phyloP scores from a whole-genome alignment of 345 rosid species.

The Murraya paniculata region DNA sequence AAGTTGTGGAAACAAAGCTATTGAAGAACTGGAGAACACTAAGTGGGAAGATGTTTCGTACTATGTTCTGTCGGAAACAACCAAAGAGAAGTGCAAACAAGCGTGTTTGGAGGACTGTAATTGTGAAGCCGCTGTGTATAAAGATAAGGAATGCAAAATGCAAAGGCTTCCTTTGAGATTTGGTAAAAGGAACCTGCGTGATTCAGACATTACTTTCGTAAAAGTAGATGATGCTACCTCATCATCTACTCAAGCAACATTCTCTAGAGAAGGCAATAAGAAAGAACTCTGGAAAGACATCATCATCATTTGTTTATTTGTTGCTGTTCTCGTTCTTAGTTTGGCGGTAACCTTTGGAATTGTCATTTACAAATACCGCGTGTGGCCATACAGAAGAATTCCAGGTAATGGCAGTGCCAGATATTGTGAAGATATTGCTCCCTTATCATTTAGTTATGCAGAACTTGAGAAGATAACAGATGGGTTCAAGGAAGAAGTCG shows the following conservation, averaged over 20 bases:
- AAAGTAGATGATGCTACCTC: constrained; percentile 11
- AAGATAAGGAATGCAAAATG: constrained; percentile 1
- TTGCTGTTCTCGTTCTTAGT: not conserved
- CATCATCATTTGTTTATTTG: not conserved
- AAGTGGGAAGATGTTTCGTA: constrained; percentile 18
- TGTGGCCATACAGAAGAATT: constrained; percentile 6
- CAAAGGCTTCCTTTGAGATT: constrained; percentile 31
- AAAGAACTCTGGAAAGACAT: not conserved
- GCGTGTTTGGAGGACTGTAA: constrained; percentile 27
- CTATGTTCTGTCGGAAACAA: not conserved
- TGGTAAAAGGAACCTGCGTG: not conserved
- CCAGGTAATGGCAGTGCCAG: not conserved
- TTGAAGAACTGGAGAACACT: constrained; percentile 2
- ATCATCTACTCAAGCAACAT: too few species aligned
- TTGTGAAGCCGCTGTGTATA: constrained; percentile 30
- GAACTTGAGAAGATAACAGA: constrained; percentile 18
- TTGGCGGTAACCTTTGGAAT: not conserved
- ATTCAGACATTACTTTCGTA: constrained; percentile 12
- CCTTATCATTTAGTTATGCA: constrained; percentile 1
- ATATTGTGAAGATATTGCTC: constrained; percentile 4
- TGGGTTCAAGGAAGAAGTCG: constrained; percentile 23
- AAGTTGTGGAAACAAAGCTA: constrained; percentile 9
- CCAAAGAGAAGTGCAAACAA: constrained; percentile 10
- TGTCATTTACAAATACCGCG: not conserved
- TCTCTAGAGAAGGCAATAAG: not conserved